Evolutionary conservation across 2,329 filamentous ascomycete genomes (phyloP).

Genomic region (Fonsecaea pugnacius): DNA sequence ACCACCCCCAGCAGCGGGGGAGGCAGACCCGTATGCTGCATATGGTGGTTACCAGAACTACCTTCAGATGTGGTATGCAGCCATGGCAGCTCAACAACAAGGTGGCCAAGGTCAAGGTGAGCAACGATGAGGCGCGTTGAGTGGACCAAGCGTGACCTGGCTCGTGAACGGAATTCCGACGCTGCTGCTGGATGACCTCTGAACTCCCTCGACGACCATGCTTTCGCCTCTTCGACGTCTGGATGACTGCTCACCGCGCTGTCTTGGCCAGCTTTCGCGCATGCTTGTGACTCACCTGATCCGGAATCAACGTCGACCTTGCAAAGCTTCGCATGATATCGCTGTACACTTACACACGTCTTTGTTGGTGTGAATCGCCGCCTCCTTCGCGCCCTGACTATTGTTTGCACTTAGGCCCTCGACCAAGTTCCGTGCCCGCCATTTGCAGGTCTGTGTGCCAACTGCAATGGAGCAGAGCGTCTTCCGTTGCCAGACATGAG

Average conservation of each 20-base stretch:
- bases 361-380: constrained; percentile 15
- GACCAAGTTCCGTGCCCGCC: not conserved
- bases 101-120: constrained; percentile 39
- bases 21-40: constrained; percentile 72
- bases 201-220: constrained; percentile 22
- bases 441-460: not conserved
- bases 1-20: constrained; percentile 57
- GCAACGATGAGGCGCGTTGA: constrained; percentile 38
- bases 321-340: constrained; percentile 3
- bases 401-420: constrained; percentile 11
- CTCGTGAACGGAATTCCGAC: constrained; percentile 28
- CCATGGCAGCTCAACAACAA: constrained; percentile 59
- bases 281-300: constrained; percentile 25
- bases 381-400: constrained; percentile 14
- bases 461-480: not conserved
- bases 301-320: constrained; percentile 12
- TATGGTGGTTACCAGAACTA: constrained; percentile 86
- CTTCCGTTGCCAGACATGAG: not conserved
- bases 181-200: constrained; percentile 28
- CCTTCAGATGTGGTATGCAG: constrained; percentile 79
- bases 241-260: constrained; percentile 14
- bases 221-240: constrained; percentile 22
- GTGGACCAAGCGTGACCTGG: constrained; percentile 35
- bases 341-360: constrained; percentile 7
- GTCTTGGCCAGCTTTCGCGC: constrained; percentile 18